Evolutionary conservation across 2,329 filamentous ascomycete species (phyloP), one percentile per base, ranked within the genome.

Genomic region (Epicoccum nigrum): DNA sequence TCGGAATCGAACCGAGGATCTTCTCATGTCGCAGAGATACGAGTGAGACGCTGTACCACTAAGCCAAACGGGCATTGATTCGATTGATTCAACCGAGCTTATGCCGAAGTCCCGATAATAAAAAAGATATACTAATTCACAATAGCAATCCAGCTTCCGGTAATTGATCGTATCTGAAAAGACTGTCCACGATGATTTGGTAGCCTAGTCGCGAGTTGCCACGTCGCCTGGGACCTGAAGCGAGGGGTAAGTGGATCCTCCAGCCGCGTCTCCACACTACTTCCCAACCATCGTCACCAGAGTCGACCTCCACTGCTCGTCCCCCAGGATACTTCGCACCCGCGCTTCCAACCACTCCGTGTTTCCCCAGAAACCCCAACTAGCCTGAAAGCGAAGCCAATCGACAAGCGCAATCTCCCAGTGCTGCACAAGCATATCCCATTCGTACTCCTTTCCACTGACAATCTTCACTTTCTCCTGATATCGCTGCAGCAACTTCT

Each of bases 341-440:
- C 69, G 58, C 34, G 68, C 67, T 28, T 71, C 69, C 16, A 72
- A 48, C 69, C 69, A 72, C 33, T 67, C 63, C 0, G 67, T 71
- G 16, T 72, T 70, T 1, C 69, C 69, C 69, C 69, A 72, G 30
- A 72, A 71, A 1, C 69, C 69, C 69, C 69, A 72, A 17, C 71
- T 70, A 2, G 72, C 73, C 42, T 76, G 74, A 32, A 76, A 76
- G 4, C 74, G 55, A 25, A 85, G 78, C 86, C 86, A 89, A 62
- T 89, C 86, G 0, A 88, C 84, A 3, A 88, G 67, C 0, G 86
- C 86, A 3, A 79, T 81, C 66, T 89, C 84, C 85, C 86, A 88
- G 58, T 89, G 85, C 16, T 79, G 69, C 4, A 79, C 64, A 13
- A 88, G 82, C 0, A 72, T 62, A 0, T 77, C 71, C 81, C 83